Percentiles rank a stretch among this genome's conserved stretches.
phyloP scores from a whole-genome alignment of 495 filamentous ascomycete species.

The Podospora bellae-mahoneyi region DNA sequence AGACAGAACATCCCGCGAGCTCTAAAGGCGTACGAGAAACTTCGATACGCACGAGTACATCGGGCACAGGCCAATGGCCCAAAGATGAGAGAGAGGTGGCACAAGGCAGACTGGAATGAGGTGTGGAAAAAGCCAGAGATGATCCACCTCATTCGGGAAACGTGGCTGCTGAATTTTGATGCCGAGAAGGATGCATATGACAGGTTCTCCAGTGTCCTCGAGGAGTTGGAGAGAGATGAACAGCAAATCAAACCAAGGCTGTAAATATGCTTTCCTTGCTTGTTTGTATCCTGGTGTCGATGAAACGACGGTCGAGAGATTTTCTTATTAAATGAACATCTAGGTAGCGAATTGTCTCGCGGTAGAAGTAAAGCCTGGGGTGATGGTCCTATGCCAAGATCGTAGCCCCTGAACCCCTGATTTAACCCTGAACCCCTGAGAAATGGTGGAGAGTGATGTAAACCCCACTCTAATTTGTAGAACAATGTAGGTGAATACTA shows the following conservation, averaged over 20 bases:
- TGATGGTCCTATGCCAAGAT: too few relatives aligned
- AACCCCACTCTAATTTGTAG: too few relatives aligned
- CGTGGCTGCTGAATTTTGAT: conserved; percentile 61
- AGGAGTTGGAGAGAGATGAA: conserved; percentile 12
- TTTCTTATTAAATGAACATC: too few relatives aligned
- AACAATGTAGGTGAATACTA: too few relatives aligned
- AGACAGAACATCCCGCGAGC: conserved; percentile 43
- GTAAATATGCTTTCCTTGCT: neutral
- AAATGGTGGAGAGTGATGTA: neutral
- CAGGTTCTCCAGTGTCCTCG: conserved; percentile 17
- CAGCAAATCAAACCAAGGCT: neutral
- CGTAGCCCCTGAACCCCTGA: too few relatives aligned
- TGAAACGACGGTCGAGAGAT: too few relatives aligned
- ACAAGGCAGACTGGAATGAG: conserved; percentile 57
- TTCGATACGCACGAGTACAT: conserved; percentile 53
- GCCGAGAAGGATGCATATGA: conserved; percentile 56
- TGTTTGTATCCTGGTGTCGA: neutral
- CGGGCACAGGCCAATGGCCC: conserved; percentile 58
- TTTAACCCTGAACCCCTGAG: too few relatives aligned
- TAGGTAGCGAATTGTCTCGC: too few relatives aligned
- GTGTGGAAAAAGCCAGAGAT: conserved; percentile 57
- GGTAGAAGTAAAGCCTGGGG: too few relatives aligned
- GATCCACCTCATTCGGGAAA: conserved; percentile 53
- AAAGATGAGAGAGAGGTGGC: conserved; percentile 58
- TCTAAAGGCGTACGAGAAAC: conserved; percentile 45